A percentile compares a stretch with the other conserved stretches of the same genome.
phyloP scores from a whole-genome alignment of 352 stramenopile genomes.

The Globisporangium megalacanthum region DNA sequence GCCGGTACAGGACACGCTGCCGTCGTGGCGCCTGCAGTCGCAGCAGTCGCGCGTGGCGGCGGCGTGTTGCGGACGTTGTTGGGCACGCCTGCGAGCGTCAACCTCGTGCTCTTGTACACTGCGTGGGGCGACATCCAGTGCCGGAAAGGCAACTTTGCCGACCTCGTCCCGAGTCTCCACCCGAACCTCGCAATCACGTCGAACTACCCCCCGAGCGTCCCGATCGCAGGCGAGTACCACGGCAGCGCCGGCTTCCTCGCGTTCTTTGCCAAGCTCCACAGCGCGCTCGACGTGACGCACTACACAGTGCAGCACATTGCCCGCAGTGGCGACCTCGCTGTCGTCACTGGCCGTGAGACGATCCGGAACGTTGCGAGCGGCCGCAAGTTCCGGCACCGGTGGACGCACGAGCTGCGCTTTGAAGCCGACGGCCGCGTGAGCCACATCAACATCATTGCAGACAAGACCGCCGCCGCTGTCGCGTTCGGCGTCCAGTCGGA shows the following conservation, averaged over 20 bases:
- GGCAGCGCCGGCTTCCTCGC: constrained; percentile 53
- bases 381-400: constrained; percentile 74
- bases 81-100: constrained; percentile 45
- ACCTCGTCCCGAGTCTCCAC: constrained; percentile 72
- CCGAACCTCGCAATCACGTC: constrained; percentile 72
- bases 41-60: not conserved
- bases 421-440: constrained; percentile 73
- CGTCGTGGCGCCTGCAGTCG: not conserved
- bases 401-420: constrained; percentile 81
- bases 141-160: constrained; percentile 73
- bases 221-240: constrained; percentile 66
- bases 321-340: constrained; percentile 60
- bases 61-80: constrained; percentile 44
- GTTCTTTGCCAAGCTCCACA: constrained; percentile 72
- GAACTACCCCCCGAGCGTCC: constrained; percentile 68
- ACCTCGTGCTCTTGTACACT: constrained; percentile 68
- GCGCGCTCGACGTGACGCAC: constrained; percentile 60
- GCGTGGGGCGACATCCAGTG: constrained; percentile 66
- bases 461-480: constrained; percentile 71
- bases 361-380: constrained; percentile 61
- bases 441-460: constrained; percentile 82
- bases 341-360: constrained; percentile 75
- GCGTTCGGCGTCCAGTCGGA: constrained; percentile 62
- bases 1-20: too few species aligned
- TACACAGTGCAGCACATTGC: constrained; percentile 68